Base-by-base conservation (phyloP, 1,284 basidiomycete species). In the Malassezia nana region DNA sequence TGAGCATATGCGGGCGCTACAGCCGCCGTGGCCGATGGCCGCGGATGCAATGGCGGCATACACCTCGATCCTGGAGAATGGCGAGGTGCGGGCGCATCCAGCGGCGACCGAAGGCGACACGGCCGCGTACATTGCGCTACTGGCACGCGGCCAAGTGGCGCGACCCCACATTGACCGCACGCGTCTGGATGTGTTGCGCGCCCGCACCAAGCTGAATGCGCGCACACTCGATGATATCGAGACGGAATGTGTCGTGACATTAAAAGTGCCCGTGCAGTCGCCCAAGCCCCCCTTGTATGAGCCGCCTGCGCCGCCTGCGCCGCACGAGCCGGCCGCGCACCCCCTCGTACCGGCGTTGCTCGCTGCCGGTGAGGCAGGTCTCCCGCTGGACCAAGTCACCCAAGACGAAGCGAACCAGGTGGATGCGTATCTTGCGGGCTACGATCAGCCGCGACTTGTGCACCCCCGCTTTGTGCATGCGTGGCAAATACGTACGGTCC, bases 191-290 rank as follows among this genome's bases (percentile, higher is more conserved):
- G 48, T 28, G 32, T 35, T 56, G 25, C 54, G 54, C 15, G n/a
- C 24, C 6, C 54, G 54, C 29, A 43, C 54, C 24, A 49, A 56
- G 43, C 43, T 56, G 15, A 56, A 56, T 25, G 41, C 54, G 16
- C 54, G 54, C 18, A 50, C 54, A 16, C 49, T 56, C 13, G 54
- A 56, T 28, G 54, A 56, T 16, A 35, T 50, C 22, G 54, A 56
- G 54, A 56, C 54, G 6, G 54, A 56, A 40, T 56, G 54, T 26
- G 13, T 15, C 13, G 35, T 55, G 8, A 32, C 35, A 30, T 20
- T 56, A n/a, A 26, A 38, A 24, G n/a, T 20, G 26, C 15, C 12
- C 8, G 22, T 10, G 13, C 16, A 13, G 8, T n/a, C 30, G 41
- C 18, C 15, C 41, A 16, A 43, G 5, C 7, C 41, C 20, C 15